A percentile compares a stretch with the other conserved stretches of the same genome.
Conservation (phyloP, 1,284 basidiomycete species). For the Leccinum laetum region DNA sequence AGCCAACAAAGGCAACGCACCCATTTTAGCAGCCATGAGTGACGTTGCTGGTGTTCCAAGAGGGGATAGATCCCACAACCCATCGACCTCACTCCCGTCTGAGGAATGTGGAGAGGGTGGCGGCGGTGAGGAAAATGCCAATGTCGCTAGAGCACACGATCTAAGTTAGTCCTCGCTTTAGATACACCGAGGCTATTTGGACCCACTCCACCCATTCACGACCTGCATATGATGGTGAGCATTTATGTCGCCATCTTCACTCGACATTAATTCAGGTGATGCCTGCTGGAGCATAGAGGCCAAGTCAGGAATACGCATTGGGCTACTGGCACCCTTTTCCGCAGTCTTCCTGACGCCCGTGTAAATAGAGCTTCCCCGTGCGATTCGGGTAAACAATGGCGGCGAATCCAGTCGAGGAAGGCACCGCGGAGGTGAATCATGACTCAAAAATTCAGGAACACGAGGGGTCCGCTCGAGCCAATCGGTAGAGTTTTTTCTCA, state of each 20-base stretch:
- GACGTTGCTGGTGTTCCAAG: slow-evolving; percentile 31
- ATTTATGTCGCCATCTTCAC: slow-evolving; percentile 42
- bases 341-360: not conserved
- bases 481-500: not conserved
- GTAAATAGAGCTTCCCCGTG: slow-evolving; percentile 1
- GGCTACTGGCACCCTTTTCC: slow-evolving; percentile 1
- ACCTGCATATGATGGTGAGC: slow-evolving; percentile 47
- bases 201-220: slow-evolving; percentile 60
- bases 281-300: slow-evolving; percentile 17
- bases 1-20: slow-evolving; percentile 24
- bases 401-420: slow-evolving; percentile 33
- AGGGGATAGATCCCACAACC: slow-evolving; percentile 45
- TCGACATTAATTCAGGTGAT: slow-evolving; percentile 28
- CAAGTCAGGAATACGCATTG: slow-evolving; percentile 15
- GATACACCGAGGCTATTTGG: not conserved
- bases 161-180: slow-evolving; percentile 7
- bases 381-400: slow-evolving; percentile 48
- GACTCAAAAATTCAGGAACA: slow-evolving; percentile 33
- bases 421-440: slow-evolving; percentile 32
- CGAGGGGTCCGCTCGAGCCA: slow-evolving; percentile 9
- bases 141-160: slow-evolving; percentile 16
- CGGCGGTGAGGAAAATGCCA: slow-evolving; percentile 33
- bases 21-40: slow-evolving; percentile 42
- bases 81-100: slow-evolving; percentile 40
- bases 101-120: slow-evolving; percentile 36